Conservation (phyloP, 2,329 filamentous ascomycete species). For the Arthrobotrys sphaeroides region DNA sequence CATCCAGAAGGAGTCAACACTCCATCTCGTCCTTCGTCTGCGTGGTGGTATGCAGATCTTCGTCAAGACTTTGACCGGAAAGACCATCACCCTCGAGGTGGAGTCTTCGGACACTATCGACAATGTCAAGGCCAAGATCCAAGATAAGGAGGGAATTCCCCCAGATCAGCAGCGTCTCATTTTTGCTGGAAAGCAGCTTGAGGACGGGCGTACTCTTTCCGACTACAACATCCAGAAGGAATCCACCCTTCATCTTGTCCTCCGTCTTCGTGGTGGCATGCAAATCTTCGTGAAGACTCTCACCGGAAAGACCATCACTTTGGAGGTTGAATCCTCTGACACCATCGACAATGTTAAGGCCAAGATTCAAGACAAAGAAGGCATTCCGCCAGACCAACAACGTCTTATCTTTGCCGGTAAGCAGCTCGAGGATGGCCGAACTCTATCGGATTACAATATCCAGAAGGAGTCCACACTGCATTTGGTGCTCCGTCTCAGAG, state of each 20-base stretch:
- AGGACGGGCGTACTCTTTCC: constrained; percentile 76
- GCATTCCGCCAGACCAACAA: constrained; percentile 93
- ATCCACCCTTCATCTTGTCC: constrained; percentile 69
- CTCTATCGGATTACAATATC: constrained; percentile 94
- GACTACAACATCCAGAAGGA: constrained; percentile 99
- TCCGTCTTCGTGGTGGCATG: constrained; percentile 57
- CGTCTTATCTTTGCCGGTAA: constrained; percentile 93
- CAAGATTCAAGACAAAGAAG: constrained; percentile 83
- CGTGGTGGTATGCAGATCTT: constrained; percentile 88
- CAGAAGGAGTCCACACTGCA: constrained; percentile 89
- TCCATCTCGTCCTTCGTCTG: constrained; percentile 81
- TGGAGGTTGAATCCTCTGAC: constrained; percentile 87
- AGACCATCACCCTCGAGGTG: constrained; percentile 72
- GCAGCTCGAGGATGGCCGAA: constrained; percentile 91
- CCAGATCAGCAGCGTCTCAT: constrained; percentile 96
- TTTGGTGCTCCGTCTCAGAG: constrained; percentile 72
- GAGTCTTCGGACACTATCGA: constrained; percentile 81
- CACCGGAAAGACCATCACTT: constrained; percentile 86
- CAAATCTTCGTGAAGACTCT: constrained; percentile 58
- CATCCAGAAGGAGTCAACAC: constrained; percentile 89
- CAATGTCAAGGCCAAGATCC: constrained; percentile 96
- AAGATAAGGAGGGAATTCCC: constrained; percentile 97
- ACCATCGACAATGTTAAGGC: constrained; percentile 94
- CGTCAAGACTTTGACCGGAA: constrained; percentile 81
- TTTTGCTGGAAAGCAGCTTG: constrained; percentile 94